A percentile compares a stretch with the other conserved stretches of the same genome.
These are phyloP conservation scores for Murraya koenigii DNA, from an alignment of 345 rosid genomes.

Conservation along the genomic window DNA sequence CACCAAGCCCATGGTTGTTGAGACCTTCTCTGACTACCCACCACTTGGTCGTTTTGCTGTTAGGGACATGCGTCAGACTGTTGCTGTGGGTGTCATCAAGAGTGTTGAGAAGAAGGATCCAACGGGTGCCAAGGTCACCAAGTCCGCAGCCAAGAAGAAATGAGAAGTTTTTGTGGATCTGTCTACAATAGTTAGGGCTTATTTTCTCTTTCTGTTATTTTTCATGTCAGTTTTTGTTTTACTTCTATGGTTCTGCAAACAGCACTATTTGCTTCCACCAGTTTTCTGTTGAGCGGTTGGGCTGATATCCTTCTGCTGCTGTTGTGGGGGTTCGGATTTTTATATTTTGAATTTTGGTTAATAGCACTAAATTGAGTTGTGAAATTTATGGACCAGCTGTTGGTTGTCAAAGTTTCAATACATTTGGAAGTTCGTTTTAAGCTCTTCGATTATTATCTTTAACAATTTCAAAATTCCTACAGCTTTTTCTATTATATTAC, in stretches of 20 bases:
- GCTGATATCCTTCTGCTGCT: background rate
- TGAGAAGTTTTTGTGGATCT: background rate
- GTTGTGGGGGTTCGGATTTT: background rate
- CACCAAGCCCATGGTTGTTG: slow-evolving; percentile 39
- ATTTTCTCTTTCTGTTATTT: too few species aligned
- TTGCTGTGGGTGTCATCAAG: slow-evolving; percentile 21
- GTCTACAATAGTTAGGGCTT: background rate
- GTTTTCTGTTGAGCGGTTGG: background rate
- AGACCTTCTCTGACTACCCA: slow-evolving; percentile 29
- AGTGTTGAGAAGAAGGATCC: slow-evolving; percentile 24
- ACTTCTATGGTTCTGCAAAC: background rate
- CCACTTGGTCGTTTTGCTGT: slow-evolving; percentile 9
- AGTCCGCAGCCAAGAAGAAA: background rate
- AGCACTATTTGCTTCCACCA: background rate
- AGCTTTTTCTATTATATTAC: too few species aligned
- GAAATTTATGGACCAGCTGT: background rate
- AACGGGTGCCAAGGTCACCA: slow-evolving; percentile 20
- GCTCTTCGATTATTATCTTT: background rate
- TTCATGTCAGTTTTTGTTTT: background rate
- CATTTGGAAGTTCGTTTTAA: background rate
- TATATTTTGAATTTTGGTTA: background rate
- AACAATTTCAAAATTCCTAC: too few species aligned
- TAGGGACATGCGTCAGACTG: slow-evolving; percentile 25
- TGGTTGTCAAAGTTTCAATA: background rate
- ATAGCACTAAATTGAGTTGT: background rate